These are phyloP conservation scores for Reutealis trisperma DNA, from an alignment of 345 rosid species.

Conservation along the genomic window DNA sequence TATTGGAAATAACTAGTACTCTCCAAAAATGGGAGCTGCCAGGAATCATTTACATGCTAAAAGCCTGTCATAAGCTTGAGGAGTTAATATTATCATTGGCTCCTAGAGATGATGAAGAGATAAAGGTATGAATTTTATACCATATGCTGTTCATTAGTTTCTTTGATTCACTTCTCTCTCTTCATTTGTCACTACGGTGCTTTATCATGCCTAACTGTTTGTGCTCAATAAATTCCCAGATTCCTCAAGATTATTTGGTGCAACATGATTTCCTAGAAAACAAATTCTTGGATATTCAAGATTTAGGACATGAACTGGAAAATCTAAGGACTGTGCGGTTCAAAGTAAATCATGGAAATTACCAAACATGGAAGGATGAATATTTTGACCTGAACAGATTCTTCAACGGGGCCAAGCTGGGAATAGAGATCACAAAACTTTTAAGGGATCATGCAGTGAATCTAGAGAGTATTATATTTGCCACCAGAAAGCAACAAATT, in stretches of 20 bases:
- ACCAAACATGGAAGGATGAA: slow-evolving; percentile 1
- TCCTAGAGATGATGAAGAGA: neutral
- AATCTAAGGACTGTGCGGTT: neutral
- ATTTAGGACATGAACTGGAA: neutral
- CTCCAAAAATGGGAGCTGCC: slow-evolving; percentile 20
- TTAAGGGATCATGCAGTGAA: slow-evolving; percentile 3
- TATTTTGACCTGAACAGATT: neutral
- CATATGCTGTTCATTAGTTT: neutral
- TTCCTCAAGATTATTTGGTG: slow-evolving; percentile 3
- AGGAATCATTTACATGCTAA: slow-evolving; percentile 22
- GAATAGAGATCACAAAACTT: neutral
- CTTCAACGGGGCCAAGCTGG: neutral
- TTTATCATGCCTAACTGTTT: neutral
- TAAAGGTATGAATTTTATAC: slow-evolving; percentile 1
- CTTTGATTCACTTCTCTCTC: neutral
- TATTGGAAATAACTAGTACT: neutral
- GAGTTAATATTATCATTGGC: neutral
- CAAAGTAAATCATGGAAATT: neutral
- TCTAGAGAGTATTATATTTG: neutral
- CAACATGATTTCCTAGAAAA: slow-evolving; percentile 14
- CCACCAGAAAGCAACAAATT: neutral
- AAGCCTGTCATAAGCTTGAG: slow-evolving; percentile 9
- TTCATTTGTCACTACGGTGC: neutral
- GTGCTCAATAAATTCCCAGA: neutral
- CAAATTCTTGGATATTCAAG: neutral